Evolutionary conservation across 352 stramenopile species (phyloP).

Genomic region (Phytophthora crassamura): DNA sequence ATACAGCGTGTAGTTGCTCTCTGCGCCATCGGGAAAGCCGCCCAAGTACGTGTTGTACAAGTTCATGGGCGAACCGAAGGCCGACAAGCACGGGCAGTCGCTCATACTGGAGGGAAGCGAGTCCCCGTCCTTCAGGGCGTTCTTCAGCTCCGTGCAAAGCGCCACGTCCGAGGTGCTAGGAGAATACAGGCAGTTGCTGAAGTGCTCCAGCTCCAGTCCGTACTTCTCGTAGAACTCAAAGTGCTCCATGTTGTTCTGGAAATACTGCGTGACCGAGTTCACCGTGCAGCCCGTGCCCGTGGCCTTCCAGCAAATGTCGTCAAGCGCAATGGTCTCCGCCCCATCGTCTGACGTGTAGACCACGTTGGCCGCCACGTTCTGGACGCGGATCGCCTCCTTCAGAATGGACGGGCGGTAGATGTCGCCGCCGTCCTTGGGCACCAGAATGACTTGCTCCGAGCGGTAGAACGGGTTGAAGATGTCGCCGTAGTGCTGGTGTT

Average conservation of each 20-base stretch:
- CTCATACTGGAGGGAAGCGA: slow-evolving; percentile 60
- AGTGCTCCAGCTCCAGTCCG: slow-evolving; percentile 57
- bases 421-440: slow-evolving; percentile 64
- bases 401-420: slow-evolving; percentile 60
- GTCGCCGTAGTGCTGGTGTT: slow-evolving; percentile 64
- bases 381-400: slow-evolving; percentile 59
- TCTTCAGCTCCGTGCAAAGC: slow-evolving; percentile 51
- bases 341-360: slow-evolving; percentile 41
- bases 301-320: slow-evolving; percentile 75
- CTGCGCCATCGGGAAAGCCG: slow-evolving; percentile 52
- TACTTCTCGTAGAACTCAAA: slow-evolving; percentile 69
- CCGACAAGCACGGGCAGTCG: slow-evolving; percentile 66
- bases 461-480: slow-evolving; percentile 81
- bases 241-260: slow-evolving; percentile 67
- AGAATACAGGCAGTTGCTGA: slow-evolving; percentile 66
- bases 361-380: slow-evolving; percentile 51
- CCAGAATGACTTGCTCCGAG: slow-evolving; percentile 71
- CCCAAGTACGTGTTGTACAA: slow-evolving; percentile 74
- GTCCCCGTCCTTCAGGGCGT: slow-evolving; percentile 40
- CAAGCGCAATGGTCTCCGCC: slow-evolving; percentile 36
- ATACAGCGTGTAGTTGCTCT: slow-evolving; percentile 61
- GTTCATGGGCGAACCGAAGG: slow-evolving; percentile 74
- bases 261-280: slow-evolving; percentile 71
- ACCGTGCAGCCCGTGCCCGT: slow-evolving; percentile 65
- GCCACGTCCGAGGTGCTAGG: slow-evolving; percentile 58